Evolutionary conservation across 108 stramenopile genomes (phyloP).

Genomic region (Chaetoceros muelleri): DNA sequence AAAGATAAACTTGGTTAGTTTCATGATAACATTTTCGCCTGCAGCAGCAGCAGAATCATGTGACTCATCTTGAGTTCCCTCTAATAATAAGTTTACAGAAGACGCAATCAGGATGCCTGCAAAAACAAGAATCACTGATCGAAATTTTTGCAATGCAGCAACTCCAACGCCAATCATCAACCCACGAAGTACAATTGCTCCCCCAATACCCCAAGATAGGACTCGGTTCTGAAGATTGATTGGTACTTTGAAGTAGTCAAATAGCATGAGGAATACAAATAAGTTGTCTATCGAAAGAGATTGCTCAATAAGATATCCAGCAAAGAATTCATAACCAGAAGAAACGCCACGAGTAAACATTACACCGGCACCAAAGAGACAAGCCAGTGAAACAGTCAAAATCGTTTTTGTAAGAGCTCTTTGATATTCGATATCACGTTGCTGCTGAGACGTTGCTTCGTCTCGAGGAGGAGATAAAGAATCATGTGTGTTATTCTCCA

Average conservation of each 20-base stretch:
- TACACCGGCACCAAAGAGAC: slow-evolving; percentile 11
- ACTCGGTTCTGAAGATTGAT: slow-evolving; percentile 17
- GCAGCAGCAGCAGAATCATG: no score
- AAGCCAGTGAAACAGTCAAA: background rate
- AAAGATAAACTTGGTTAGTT: slow-evolving; percentile 11
- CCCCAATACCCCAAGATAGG: slow-evolving; percentile 34
- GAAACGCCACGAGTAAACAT: slow-evolving; percentile 1
- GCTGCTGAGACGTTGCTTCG: no score
- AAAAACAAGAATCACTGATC: slow-evolving; percentile 25
- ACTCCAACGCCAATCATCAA: slow-evolving; percentile 43
- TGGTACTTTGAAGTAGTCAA: slow-evolving; percentile 53
- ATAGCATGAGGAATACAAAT: slow-evolving; percentile 52
- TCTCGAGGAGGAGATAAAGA: no score
- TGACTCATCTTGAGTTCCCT: slow-evolving; percentile 19
- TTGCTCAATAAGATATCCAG: slow-evolving; percentile 55
- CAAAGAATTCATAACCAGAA: slow-evolving; percentile 28
- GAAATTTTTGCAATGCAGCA: slow-evolving; percentile 32
- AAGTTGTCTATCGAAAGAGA: slow-evolving; percentile 52
- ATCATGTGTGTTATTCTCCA: no score
- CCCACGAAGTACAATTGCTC: slow-evolving; percentile 49
- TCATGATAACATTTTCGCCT: slow-evolving; percentile 22
- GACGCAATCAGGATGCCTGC: slow-evolving; percentile 33
- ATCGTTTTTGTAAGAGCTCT: slow-evolving; percentile 2
- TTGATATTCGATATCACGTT: background rate
- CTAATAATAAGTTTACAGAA: slow-evolving; percentile 18